phyloP scores from a whole-genome alignment of 2,329 filamentous ascomycete species.

The Hypoxylon sp. region DNA sequence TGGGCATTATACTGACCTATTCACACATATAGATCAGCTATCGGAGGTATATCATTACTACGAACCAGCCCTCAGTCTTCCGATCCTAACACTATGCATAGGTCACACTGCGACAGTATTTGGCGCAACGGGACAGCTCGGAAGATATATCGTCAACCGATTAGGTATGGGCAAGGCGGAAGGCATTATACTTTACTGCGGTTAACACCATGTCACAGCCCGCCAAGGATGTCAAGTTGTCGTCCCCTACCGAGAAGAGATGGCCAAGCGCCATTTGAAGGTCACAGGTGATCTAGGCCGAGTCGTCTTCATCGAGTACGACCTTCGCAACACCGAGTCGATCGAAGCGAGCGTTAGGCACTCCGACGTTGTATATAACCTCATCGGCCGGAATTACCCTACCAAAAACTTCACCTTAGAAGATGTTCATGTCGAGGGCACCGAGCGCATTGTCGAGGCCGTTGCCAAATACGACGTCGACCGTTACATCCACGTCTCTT shows the following conservation, averaged over 20 bases:
- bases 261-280: conserved; percentile 97
- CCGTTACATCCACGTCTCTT: conserved; percentile 96
- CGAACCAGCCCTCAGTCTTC: conserved; percentile 18
- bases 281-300: conserved; percentile 94
- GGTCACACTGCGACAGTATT: conserved; percentile 98
- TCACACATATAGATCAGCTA: conserved; percentile 74
- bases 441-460: conserved; percentile 91
- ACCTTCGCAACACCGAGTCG: conserved; percentile 92
- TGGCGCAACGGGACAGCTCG: conserved; percentile 94
- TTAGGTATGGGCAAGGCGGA: conserved; percentile 69
- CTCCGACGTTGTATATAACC: conserved; percentile 97
- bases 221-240: conserved; percentile 95
- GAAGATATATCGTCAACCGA: conserved; percentile 97
- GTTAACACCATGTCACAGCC: conserved; percentile 68
- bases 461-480: conserved; percentile 98
- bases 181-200: conserved; percentile 46
- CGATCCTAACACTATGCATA: conserved; percentile 56
- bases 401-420: conserved; percentile 98
- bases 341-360: conserved; percentile 97
- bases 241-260: conserved; percentile 95
- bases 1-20: conserved; percentile 43
- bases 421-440: conserved; percentile 93
- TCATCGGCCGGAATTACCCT: conserved; percentile 93
- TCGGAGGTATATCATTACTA: conserved; percentile 76
- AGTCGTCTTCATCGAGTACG: conserved; percentile 93